Evolutionary conservation across 495 filamentous ascomycete genomes (phyloP), one percentile per base, ranked within the genome.

Genomic region (Podospora pseudopauciseta): DNA sequence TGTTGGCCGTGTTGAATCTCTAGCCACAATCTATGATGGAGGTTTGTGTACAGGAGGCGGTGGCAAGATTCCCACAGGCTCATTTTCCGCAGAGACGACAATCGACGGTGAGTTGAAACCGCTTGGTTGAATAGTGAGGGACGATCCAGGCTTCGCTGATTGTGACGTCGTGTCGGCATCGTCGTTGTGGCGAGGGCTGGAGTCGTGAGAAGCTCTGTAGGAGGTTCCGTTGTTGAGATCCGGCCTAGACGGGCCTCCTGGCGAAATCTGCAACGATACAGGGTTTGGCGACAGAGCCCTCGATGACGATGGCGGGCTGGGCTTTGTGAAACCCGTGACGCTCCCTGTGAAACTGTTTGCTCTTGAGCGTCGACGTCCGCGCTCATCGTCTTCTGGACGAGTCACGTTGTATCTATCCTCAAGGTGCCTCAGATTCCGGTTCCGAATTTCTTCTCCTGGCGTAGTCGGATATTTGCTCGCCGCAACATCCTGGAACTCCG

Each of bases 361-460:
- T 27, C 63, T 20, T 15, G 63, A 65, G 23, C 63, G 63, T 11
- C 63, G 39, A 13, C 63, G 39, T 19, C 32, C 60, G 13, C 60
- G 44, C 44, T 54, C 63, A 28, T 65, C 63, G 23, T 44, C 63
- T 15, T 65, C 63, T 19, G 55, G 55, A 20, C 63, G 63, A n/a
- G 63, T 0, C 7, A 32, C 18, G 44, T 65, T 65, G 63, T 65
- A 65, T 27, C 3, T 39, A 5, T 55, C 19, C 20, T 18, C 18
- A 44, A 65, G 53, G 4, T 27, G n/a, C n/a, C 23, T 20, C 4
- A 58, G 55, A 58, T 58, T 26, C 6, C 5, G 55, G n/a, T 58
- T 4, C 4, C 55, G 55, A 2, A 15, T 0, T 20, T 19, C 55
- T 58, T 58, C 55, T 19, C 55, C 55, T 58, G 55, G 55, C 5